Conservation (phyloP, 164 flowering plant genomes). For the Echeveria elegans region DNA sequence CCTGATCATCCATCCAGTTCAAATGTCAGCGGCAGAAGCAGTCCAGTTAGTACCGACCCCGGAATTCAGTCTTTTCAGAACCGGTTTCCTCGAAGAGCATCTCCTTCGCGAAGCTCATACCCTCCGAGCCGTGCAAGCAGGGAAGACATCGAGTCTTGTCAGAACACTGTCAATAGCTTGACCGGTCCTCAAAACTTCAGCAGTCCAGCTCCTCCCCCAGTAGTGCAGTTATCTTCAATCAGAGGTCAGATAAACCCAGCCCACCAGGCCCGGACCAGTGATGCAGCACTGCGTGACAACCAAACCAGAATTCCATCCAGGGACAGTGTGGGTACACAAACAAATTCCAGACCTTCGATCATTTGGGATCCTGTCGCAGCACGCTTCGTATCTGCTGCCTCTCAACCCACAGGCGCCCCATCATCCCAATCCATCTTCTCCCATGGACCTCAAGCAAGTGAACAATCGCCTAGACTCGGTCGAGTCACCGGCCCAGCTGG, state of each 20-base stretch:
- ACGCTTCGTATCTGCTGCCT: slow-evolving; percentile 55
- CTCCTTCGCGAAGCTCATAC: slow-evolving; percentile 55
- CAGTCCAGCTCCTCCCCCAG: slow-evolving; percentile 23
- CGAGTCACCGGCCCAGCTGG: slow-evolving; percentile 22
- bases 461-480: slow-evolving; percentile 25
- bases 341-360: slow-evolving; percentile 42
- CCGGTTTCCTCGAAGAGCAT: slow-evolving; percentile 15
- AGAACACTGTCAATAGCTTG: slow-evolving; percentile 44
- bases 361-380: slow-evolving; percentile 84
- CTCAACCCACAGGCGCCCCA: slow-evolving; percentile 26
- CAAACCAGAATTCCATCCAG: slow-evolving; percentile 18
- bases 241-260: slow-evolving; percentile 64
- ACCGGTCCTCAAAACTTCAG: slow-evolving; percentile 53
- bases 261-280: slow-evolving; percentile 32
- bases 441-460: slow-evolving; percentile 73
- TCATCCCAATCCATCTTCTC: slow-evolving; percentile 57
- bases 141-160: slow-evolving; percentile 56
- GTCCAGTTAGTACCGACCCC: slow-evolving; percentile 44
- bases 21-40: slow-evolving; percentile 61
- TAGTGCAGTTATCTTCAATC: slow-evolving; percentile 25
- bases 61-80: slow-evolving; percentile 18
- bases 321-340: slow-evolving; percentile 21
- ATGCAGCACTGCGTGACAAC: slow-evolving; percentile 19
- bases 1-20: slow-evolving; percentile 49
- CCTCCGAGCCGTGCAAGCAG: slow-evolving; percentile 77